Evolutionary conservation across 148 eudicot species (phyloP).

Genomic region (Heliamphora exappendiculata): DNA sequence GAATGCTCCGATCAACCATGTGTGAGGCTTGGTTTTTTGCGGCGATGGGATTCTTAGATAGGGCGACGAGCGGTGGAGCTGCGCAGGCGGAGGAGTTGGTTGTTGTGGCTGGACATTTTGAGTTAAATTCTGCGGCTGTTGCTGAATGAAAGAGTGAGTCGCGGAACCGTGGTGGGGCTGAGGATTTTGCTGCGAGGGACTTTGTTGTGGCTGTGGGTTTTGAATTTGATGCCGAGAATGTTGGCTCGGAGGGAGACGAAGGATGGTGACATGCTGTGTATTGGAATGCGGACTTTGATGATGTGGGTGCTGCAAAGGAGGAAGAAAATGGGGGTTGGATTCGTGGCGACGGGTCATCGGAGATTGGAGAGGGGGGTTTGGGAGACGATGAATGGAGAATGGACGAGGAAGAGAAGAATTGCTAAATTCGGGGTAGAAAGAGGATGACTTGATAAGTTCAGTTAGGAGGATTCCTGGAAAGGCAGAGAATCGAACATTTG

Average conservation of each 20-base stretch:
- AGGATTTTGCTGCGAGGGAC: conserved; percentile 1
- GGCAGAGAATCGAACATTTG: conserved; percentile 55
- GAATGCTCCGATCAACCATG: conserved; percentile 57
- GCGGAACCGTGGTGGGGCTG: not conserved
- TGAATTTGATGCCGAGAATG: not conserved
- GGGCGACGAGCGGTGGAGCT: not conserved
- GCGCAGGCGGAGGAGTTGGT: too few relatives aligned
- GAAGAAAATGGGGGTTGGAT: conserved; percentile 55
- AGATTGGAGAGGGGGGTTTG: not conserved
- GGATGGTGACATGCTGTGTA: not conserved
- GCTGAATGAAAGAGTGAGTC: not conserved
- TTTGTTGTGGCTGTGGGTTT: conserved; percentile 39
- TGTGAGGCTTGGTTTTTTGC: conserved; percentile 36
- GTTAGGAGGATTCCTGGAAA: conserved; percentile 31
- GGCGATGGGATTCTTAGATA: conserved; percentile 18
- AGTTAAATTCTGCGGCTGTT: not conserved
- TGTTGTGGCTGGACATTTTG: not conserved
- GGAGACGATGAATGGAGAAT: not conserved
- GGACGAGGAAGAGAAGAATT: not conserved
- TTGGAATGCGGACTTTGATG: conserved; percentile 9
- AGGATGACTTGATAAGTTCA: conserved; percentile 15
- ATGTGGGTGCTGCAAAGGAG: conserved; percentile 17
- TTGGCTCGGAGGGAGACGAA: not conserved
- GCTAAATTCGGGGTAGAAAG: not conserved
- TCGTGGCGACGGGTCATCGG: conserved; percentile 44